Conservation (phyloP, 768 basidiomycete genomes). For the Phanerochaete carnosa region DNA sequence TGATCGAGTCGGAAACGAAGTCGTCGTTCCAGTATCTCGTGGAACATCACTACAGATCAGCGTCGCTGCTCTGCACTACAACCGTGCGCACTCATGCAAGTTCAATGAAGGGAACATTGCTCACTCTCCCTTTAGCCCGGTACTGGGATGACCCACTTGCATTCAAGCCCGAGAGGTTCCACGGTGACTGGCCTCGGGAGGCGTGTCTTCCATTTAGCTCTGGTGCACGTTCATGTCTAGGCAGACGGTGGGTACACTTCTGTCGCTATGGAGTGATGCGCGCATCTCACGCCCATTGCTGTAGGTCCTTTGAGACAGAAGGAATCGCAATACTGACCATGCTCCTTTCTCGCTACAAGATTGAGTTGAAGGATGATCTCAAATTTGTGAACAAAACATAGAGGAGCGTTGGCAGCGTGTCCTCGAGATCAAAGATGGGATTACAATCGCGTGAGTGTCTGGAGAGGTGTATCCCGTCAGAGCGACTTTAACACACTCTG, state of each 20-base stretch:
- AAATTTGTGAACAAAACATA: slow-evolving; percentile 42
- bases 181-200: slow-evolving; percentile 50
- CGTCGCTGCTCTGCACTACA: slow-evolving; percentile 25
- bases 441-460: slow-evolving; percentile 44
- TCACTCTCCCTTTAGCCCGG: slow-evolving; percentile 20
- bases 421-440: slow-evolving; percentile 29
- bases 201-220: slow-evolving; percentile 52
- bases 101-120: neutral
- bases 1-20: slow-evolving; percentile 18
- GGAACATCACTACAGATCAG: slow-evolving; percentile 19
- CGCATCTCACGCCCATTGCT: neutral
- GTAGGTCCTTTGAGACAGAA: slow-evolving; percentile 44
- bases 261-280: too few relatives aligned
- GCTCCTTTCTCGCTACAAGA: slow-evolving; percentile 42
- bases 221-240: slow-evolving; percentile 44
- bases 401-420: slow-evolving; percentile 43
- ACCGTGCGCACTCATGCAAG: slow-evolving; percentile 20
- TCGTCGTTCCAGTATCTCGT: slow-evolving; percentile 19
- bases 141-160: slow-evolving; percentile 36
- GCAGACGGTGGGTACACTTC: slow-evolving; percentile 35
- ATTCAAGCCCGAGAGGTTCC: slow-evolving; percentile 43
- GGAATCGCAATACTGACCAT: slow-evolving; percentile 47
- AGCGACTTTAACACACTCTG: neutral
- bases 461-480: neutral
- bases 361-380: slow-evolving; percentile 48